A percentile compares a stretch with the other conserved stretches of the same genome.
These are phyloP conservation scores for Mrakia gelida DNA, from an alignment of 768 basidiomycete genomes.

Conservation along the genomic window DNA sequence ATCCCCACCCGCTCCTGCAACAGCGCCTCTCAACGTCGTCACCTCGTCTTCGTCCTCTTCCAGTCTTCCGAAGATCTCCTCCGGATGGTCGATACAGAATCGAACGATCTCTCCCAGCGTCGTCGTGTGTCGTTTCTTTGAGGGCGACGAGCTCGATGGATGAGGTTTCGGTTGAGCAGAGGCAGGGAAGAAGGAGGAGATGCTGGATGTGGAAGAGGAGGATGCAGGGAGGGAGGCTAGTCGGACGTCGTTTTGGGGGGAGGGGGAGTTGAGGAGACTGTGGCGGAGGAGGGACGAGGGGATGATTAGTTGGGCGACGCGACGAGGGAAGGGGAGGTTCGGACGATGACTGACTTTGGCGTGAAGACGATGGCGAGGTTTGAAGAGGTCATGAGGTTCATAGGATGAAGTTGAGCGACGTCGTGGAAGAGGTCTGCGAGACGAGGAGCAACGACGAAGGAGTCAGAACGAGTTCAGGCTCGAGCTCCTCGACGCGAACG, in stretches of 20 bases:
- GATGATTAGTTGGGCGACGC: not conserved
- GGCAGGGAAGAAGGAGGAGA: not conserved
- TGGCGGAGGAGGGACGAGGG: no score
- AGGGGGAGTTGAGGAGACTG: constrained; percentile 20
- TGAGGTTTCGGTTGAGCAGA: not conserved
- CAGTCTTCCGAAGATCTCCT: not conserved
- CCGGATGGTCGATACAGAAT: constrained; percentile 18
- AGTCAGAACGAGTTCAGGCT: no score
- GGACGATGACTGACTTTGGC: constrained; percentile 54
- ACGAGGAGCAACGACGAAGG: not conserved
- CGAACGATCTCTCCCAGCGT: constrained; percentile 27
- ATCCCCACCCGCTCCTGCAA: not conserved
- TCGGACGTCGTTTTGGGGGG: not conserved
- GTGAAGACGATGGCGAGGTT: constrained; percentile 75
- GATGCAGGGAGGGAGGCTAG: not conserved
- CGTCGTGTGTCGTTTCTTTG: not conserved
- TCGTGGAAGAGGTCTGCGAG: constrained; percentile 70
- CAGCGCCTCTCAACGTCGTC: not conserved
- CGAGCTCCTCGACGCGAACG: no score
- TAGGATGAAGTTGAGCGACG: constrained; percentile 61
- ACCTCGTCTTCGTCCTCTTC: not conserved
- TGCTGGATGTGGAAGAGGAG: not conserved
- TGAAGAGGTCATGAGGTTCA: constrained; percentile 75
- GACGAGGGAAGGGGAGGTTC: not conserved
- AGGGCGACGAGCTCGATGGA: not conserved